Evolutionary conservation across 192 early-diverging fungal genomes (phyloP), one percentile per base, ranked within the genome.

Genomic region (Gigaspora rosea): DNA sequence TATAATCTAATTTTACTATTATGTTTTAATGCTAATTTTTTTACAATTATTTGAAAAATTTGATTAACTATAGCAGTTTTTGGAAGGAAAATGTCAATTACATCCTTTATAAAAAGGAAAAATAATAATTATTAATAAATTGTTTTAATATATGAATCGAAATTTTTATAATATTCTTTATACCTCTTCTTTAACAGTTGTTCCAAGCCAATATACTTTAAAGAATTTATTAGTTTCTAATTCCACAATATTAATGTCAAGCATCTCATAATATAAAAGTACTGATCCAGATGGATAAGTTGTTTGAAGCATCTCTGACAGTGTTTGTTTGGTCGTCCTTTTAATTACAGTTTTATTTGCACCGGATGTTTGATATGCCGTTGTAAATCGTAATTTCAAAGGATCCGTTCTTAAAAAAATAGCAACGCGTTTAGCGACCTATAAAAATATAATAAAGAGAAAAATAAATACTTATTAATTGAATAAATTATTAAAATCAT

Each of bases 201-300:
- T 85, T 52, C 91, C 90, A 15, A 95, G 83, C 78, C 84, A 93
- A 13, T 79, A 86, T 8, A 97, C 85, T 46, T 90, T 92, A 11
- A 96, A 71, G 61, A 77, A 79, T 56, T 90, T 86, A 80, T 95
- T 96, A 47, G 76, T 90, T 74, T 97, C 96, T 27, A 97, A 81
- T 81, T 99, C 95, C 27, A 85, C 78, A n/a, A 97, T 85, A 49
- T 88, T 85, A 22, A 96, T 86, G 47, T 95, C 92, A 59, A 97
- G 71, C 58, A 94, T 85, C 79, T 99, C 96, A 80, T 96, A 99
- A 71, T 85, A 88, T 12, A 99, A 73, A 11, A 85, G 75, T 49
- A 83, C 78, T 52, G 80, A 71, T 52, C 75, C 52, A 4, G 76
- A 64, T 15, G 80, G 56, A 27, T 78, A 69, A 20, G 71, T 67